Conservation (phyloP, 306 rosid species). For the Cucurbita pepo region DNA sequence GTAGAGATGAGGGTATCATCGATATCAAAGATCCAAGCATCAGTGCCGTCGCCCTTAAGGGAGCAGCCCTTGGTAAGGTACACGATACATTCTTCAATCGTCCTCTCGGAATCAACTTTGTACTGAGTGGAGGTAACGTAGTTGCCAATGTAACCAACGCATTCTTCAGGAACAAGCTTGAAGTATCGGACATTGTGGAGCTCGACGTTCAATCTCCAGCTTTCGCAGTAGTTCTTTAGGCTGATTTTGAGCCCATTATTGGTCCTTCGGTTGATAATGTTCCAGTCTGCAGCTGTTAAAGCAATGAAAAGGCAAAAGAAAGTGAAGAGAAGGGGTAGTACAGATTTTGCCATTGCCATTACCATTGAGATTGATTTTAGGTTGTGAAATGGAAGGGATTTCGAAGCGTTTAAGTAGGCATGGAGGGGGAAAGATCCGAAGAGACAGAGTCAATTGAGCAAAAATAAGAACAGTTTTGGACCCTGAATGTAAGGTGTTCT, state of each 20-base stretch:
- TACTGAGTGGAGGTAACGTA: constrained; percentile 39
- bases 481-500: not conserved
- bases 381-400: not conserved
- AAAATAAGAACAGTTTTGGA: not conserved
- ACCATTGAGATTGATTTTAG: not conserved
- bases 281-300: constrained; percentile 34
- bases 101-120: constrained; percentile 30
- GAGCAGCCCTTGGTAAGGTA: constrained; percentile 34
- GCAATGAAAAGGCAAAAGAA: constrained; percentile 12
- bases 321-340: not conserved
- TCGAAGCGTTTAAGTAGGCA: not conserved
- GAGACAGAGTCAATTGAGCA: not conserved
- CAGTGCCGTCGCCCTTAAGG: constrained; percentile 32
- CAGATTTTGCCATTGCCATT: constrained; percentile 16
- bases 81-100: constrained; percentile 30
- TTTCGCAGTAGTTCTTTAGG: constrained; percentile 46
- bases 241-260: constrained; percentile 19
- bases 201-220: constrained; percentile 66
- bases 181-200: constrained; percentile 46
- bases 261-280: constrained; percentile 29
- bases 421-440: not conserved
- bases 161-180: constrained; percentile 48
- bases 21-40: constrained; percentile 68
- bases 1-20: constrained; percentile 52
- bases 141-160: constrained; percentile 26